Percentiles rank a stretch among this genome's conserved stretches.
Conservation (phyloP, 805 yeast species). For the Zygosaccharomyces kombuchaensis region DNA sequence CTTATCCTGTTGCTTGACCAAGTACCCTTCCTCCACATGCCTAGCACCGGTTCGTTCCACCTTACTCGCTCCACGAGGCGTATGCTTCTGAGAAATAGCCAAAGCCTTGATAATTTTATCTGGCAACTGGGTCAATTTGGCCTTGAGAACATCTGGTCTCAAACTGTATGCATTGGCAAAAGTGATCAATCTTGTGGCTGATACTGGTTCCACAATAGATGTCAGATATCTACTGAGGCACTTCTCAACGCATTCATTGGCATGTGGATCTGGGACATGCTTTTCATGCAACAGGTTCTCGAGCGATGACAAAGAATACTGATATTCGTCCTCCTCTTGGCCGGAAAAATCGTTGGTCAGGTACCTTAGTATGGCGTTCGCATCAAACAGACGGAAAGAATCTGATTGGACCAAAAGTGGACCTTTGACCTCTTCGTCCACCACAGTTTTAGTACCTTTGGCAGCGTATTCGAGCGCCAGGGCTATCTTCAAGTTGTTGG, state of each 20-base stretch:
- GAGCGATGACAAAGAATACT: constrained; percentile 21
- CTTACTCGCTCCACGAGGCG: constrained; percentile 24
- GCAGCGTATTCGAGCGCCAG: constrained; percentile 29
- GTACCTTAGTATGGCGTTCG: constrained; percentile 68
- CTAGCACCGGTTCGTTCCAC: constrained; percentile 42
- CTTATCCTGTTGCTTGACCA: constrained; percentile 24
- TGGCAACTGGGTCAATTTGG: constrained; percentile 26
- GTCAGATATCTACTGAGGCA: constrained; percentile 31
- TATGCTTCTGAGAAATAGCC: constrained; percentile 40
- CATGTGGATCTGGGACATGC: constrained; percentile 39
- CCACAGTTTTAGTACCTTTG: constrained; percentile 21
- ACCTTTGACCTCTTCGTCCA: constrained; percentile 23
- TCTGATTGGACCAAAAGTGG: constrained; percentile 30
- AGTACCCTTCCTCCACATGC: constrained; percentile 27
- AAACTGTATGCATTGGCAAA: constrained; percentile 56
- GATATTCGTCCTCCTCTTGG: constrained; percentile 33
- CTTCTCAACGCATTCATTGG: constrained; percentile 41
- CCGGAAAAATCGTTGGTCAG: constrained; percentile 46
- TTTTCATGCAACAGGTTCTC: constrained; percentile 20
- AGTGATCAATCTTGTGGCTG: constrained; percentile 53
- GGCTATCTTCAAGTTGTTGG: constrained; percentile 34
- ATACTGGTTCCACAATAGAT: constrained; percentile 30
- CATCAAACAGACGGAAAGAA: constrained; percentile 47
- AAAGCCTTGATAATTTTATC: constrained; percentile 44
- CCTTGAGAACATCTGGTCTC: constrained; percentile 24